phyloP scores from a whole-genome alignment of 2,329 filamentous ascomycete species.

The Stenocarpella maydis region DNA sequence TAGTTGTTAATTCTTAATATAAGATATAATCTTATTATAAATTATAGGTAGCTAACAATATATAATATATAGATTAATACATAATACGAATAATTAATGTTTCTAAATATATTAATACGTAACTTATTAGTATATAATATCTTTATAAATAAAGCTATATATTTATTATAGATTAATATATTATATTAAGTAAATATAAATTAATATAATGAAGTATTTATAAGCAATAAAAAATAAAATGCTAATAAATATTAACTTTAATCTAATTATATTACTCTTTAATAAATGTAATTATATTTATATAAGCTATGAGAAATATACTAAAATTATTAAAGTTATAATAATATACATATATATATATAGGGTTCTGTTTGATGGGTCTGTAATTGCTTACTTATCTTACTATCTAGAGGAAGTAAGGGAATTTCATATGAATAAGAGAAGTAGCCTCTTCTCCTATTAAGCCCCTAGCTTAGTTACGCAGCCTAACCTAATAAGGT shows the following conservation, averaged over 20 bases:
- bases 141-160: neutral
- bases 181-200: neutral
- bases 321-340: too few relatives aligned
- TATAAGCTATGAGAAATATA: neutral
- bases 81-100: neutral
- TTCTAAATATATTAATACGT: neutral
- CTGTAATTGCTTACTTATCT: too few relatives aligned
- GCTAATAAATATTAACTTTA: neutral
- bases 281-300: neutral
- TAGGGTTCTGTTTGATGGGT: too few relatives aligned
- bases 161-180: neutral
- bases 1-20: neutral
- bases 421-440: too few relatives aligned
- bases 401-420: too few relatives aligned
- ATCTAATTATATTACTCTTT: neutral
- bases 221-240: neutral
- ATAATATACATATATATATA: too few relatives aligned
- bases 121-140: neutral
- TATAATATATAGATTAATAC: neutral
- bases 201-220: neutral
- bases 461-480: too few relatives aligned
- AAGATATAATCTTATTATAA: conserved; percentile 1
- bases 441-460: too few relatives aligned
- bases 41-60: neutral
- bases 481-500: too few relatives aligned